Conservation (phyloP, 352 stramenopile species). For the Phytophthora foliorum region DNA sequence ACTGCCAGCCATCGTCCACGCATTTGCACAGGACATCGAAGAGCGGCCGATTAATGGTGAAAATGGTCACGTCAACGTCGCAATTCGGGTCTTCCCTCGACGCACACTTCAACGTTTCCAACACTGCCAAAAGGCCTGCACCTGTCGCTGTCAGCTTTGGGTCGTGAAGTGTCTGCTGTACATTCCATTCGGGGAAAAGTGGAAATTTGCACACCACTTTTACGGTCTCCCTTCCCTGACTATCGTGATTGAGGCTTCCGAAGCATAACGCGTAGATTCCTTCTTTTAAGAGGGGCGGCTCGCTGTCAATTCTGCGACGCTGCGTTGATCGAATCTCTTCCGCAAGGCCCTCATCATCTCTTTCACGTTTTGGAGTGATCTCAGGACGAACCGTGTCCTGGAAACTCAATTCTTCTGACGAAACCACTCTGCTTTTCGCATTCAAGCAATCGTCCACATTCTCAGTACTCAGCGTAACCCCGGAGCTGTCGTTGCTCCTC, state of each 20-base stretch:
- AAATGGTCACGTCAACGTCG: background rate
- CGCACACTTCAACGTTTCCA: background rate
- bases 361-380: constrained; percentile 17
- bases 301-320: constrained; percentile 28
- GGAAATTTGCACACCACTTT: background rate
- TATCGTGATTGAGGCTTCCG: constrained; percentile 24
- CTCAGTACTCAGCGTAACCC: background rate
- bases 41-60: background rate
- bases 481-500: background rate
- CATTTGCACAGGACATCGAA: background rate
- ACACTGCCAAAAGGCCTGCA: background rate
- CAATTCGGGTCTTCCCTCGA: background rate
- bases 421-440: background rate
- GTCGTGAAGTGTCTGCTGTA: background rate
- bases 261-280: constrained; percentile 53
- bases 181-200: constrained; percentile 1
- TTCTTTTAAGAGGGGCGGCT: constrained; percentile 38
- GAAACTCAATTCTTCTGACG: background rate
- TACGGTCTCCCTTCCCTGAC: background rate
- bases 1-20: background rate
- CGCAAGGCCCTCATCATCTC: background rate
- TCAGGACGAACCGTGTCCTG: background rate
- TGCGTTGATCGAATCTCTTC: background rate
- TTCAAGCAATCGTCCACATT: background rate
- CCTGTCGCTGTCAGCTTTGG: background rate